Conservation (phyloP, 2,329 filamentous ascomycete species). For the Beauveria sp. region DNA sequence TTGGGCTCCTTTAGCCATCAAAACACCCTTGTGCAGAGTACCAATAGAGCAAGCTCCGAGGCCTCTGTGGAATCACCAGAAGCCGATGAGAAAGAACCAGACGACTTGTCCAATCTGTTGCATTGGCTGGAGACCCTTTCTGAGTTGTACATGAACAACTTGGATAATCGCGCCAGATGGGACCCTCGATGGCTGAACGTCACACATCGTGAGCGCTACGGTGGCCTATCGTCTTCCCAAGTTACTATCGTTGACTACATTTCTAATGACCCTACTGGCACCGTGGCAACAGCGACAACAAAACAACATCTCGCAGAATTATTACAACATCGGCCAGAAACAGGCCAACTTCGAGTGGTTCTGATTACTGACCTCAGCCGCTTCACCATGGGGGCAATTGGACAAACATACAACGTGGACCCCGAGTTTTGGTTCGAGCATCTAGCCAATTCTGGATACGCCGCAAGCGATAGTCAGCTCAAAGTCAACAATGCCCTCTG, state of each 20-base stretch:
- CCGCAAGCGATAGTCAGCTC: constrained; percentile 20
- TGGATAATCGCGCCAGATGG: constrained; percentile 21
- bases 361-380: constrained; percentile 24
- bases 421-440: constrained; percentile 25
- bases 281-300: constrained; percentile 1
- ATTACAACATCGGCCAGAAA: constrained; percentile 14
- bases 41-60: not conserved
- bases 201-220: constrained; percentile 18
- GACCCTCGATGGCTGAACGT: constrained; percentile 21
- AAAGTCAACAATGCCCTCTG: constrained; percentile 23
- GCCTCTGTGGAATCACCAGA: not conserved
- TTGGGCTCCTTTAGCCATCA: not conserved
- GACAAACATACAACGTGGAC: constrained; percentile 21
- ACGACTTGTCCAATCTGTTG: constrained; percentile 19
- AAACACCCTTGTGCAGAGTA: constrained; percentile 10
- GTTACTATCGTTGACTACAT: constrained; percentile 19
- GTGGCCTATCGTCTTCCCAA: constrained; percentile 15
- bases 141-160: constrained; percentile 23
- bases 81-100: constrained; percentile 3
- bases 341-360: constrained; percentile 17
- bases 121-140: constrained; percentile 24
- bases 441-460: constrained; percentile 21
- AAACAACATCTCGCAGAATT: constrained; percentile 14
- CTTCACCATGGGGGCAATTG: constrained; percentile 22
- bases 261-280: constrained; percentile 9